Evolutionary conservation across 2,329 filamentous ascomycete species (phyloP), one percentile per base, ranked within the genome.

Genomic region (Colletotrichum magnum): DNA sequence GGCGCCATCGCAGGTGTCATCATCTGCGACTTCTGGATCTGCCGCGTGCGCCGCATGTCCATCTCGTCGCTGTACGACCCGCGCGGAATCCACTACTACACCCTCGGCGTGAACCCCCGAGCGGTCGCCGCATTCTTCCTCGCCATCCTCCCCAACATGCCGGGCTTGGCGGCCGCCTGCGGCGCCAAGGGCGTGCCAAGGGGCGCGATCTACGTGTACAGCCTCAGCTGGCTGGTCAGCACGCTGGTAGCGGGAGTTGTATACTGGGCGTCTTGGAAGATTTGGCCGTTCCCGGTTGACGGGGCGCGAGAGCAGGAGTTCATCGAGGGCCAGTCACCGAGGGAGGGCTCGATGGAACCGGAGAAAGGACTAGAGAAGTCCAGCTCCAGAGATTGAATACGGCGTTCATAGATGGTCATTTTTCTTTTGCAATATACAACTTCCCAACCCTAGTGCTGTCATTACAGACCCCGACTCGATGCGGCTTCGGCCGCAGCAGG

Each of bases 11-110:
- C 77, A 10, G 79, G 76, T 36, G 75, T 82, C 41, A 75, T 83
- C 43, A 73, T 78, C 15, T 74, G 70, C 58, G 79, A 83, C 66
- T 84, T 80, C 69, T 83, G 78, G 74, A 68, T 83, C 48, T 74
- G 83, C 58, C 78, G 79, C 28, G 72, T 74, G 18, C 75, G 79
- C 39, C 75, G 75, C 15, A 71, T 81, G 48, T 76, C 78, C 60
- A 75, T 83, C 53, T 78, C 78, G 0, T 79, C 80, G 47, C 71
- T 83, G 12, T 82, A 81, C 51, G 69, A 79, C 26, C 77, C 79
- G 0, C 68, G 77, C 24, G 81, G 79, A 61, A 78, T 84, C 2
- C 91, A 90, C 76, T 73, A 74, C 6, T 79, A 79, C 47, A 75
- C 72, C 36, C 60, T 74, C 15, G 77, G 78, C 15, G 64, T 74